Conservation (phyloP, 202 grass and related monocot genomes). For the Dendrocalamus latiflorus region DNA sequence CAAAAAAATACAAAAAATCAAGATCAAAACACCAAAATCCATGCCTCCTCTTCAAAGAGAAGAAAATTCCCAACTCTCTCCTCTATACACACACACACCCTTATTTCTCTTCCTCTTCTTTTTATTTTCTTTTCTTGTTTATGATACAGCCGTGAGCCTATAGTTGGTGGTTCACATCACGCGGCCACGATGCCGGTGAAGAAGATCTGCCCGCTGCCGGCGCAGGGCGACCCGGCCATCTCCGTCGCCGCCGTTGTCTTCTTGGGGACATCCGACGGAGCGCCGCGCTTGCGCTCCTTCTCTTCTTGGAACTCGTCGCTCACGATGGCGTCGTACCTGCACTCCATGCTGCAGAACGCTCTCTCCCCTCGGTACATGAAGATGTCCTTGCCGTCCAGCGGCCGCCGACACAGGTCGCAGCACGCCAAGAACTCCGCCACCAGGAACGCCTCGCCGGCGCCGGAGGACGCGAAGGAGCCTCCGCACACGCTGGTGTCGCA, state of each 20-base stretch:
- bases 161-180: not conserved
- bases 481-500: conserved; percentile 46
- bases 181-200: conserved; percentile 69
- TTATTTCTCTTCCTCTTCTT: not conserved
- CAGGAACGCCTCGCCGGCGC: conserved; percentile 7
- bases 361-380: conserved; percentile 96
- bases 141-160: conserved; percentile 1
- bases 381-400: conserved; percentile 78
- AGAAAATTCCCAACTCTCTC: not conserved
- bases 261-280: not conserved
- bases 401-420: conserved; percentile 66
- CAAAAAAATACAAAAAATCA: not conserved
- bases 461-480: not conserved
- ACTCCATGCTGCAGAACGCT: conserved; percentile 92
- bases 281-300: conserved; percentile 32
- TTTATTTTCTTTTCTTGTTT: not conserved
- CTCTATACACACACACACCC: conserved; percentile 14
- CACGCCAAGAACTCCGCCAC: conserved; percentile 61
- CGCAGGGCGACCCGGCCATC: conserved; percentile 46
- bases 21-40: not conserved
- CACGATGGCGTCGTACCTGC: conserved; percentile 69
- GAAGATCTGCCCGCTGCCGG: conserved; percentile 62
- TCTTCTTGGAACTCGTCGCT: conserved; percentile 74
- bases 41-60: not conserved
- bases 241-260: conserved; percentile 18